A percentile compares a stretch with the other conserved stretches of the same genome.
Conservation (phyloP, 2,329 filamentous ascomycete genomes). For the Alternaria gansuensis region DNA sequence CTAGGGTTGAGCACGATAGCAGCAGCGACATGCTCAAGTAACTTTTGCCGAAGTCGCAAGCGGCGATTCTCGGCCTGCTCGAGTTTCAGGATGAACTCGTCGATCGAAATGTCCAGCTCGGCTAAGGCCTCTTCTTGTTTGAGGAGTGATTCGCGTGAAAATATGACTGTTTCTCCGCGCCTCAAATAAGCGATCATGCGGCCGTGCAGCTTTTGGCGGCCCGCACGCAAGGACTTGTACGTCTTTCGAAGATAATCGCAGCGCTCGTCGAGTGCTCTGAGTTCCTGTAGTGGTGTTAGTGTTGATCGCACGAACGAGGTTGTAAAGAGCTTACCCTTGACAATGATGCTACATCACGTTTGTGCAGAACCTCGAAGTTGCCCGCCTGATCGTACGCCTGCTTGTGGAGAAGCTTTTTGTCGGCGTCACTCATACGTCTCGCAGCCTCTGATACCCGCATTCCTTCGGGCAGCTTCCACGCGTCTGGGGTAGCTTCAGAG, state of each 20-base stretch:
- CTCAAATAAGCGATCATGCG: constrained; percentile 81
- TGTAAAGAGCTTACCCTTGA: constrained; percentile 63
- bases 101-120: constrained; percentile 79
- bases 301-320: constrained; percentile 1
- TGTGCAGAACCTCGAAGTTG: constrained; percentile 54
- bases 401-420: constrained; percentile 51
- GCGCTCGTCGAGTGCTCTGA: constrained; percentile 77
- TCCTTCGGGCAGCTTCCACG: constrained; percentile 51
- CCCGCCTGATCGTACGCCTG: constrained; percentile 53
- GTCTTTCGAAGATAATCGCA: constrained; percentile 81
- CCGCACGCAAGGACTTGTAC: constrained; percentile 76
- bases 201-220: constrained; percentile 77
- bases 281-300: constrained; percentile 64
- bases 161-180: constrained; percentile 73
- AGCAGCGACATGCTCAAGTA: constrained; percentile 82
- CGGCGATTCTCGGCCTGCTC: constrained; percentile 81
- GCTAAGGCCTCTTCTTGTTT: constrained; percentile 82
- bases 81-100: constrained; percentile 82
- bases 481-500: constrained; percentile 37
- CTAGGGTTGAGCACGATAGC: constrained; percentile 58
- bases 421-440: constrained; percentile 44
- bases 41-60: constrained; percentile 77
- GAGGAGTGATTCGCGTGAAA: constrained; percentile 77
- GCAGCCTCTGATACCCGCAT: constrained; percentile 50
- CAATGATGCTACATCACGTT: constrained; percentile 58